These are phyloP conservation scores for Colletotrichum noveboracense DNA, from an alignment of 2,329 filamentous ascomycete genomes.

Conservation along the genomic window DNA sequence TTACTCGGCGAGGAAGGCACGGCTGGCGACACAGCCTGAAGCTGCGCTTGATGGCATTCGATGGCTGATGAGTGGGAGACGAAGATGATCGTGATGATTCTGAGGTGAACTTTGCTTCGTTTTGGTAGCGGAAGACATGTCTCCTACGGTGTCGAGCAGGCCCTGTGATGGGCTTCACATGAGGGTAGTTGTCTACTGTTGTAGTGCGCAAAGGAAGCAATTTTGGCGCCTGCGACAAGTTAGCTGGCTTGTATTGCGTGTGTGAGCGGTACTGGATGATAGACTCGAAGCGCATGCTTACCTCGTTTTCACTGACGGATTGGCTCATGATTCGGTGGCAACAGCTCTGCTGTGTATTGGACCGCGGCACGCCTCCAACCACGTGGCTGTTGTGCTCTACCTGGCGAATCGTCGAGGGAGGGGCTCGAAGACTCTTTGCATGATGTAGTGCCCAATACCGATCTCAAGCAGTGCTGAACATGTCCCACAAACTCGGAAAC, in stretches of 20 bases:
- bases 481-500: conserved; percentile 19
- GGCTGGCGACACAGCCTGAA: conserved; percentile 43
- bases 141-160: conserved; percentile 47
- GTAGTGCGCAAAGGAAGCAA: neutral
- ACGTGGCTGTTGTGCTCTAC: neutral
- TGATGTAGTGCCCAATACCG: neutral
- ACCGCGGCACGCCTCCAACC: neutral
- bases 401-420: neutral
- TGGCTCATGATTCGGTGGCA: neutral
- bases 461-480: neutral
- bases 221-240: neutral
- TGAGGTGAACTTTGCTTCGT: conserved; percentile 48
- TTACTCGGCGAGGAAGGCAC: conserved; percentile 50
- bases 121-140: conserved; percentile 43
- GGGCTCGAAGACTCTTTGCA: neutral
- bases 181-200: neutral
- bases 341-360: fast-evolving
- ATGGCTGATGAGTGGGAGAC: conserved; percentile 51
- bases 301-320: neutral
- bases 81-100: conserved; percentile 58
- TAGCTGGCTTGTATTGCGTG: neutral
- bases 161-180: conserved; percentile 37
- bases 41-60: conserved; percentile 32
- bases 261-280: neutral
- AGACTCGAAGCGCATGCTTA: neutral